These are phyloP conservation scores for Pouteria campechiana DNA, from an alignment of 179 eudicot genomes.

Conservation along the genomic window DNA sequence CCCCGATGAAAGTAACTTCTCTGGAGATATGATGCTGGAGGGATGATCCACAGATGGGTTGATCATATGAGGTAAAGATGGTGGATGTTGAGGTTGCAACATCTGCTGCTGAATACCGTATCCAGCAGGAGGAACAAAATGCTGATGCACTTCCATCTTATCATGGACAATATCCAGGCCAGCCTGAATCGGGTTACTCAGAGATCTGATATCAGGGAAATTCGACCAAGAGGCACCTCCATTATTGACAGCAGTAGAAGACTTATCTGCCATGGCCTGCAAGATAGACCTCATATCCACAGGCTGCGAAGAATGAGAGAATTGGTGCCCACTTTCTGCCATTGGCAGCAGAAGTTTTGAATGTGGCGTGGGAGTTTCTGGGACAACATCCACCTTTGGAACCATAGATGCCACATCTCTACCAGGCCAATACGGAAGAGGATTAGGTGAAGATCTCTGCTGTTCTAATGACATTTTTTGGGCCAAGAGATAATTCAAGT, in stretches of 20 bases:
- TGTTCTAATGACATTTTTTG: conserved; percentile 55
- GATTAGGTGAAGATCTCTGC: conserved; percentile 48
- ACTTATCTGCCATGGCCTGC: conserved; percentile 58
- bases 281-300: conserved; percentile 50
- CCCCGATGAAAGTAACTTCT: conserved; percentile 59
- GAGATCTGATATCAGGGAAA: too few relatives aligned
- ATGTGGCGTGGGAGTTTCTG: conserved; percentile 30
- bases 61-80: conserved; percentile 32
- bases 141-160: conserved; percentile 50
- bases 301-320: conserved; percentile 46
- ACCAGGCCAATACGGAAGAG: conserved; percentile 53
- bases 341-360: conserved; percentile 31
- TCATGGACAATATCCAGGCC: conserved; percentile 46
- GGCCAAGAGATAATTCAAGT: conserved; percentile 49
- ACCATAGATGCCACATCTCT: conserved; percentile 34
- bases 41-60: conserved; percentile 41
- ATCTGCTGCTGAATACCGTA: conserved; percentile 56
- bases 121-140: conserved; percentile 41
- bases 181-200: too few relatives aligned
- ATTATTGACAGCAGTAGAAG: conserved; percentile 32
- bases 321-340: conserved; percentile 35
- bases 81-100: conserved; percentile 50
- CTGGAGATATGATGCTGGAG: conserved; percentile 29
- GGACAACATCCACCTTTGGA: conserved; percentile 35
- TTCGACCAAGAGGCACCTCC: conserved; percentile 51